Conservation (phyloP, 2,329 filamentous ascomycete genomes). For the Ophiognomonia clavigignenti-juglandacearum region DNA sequence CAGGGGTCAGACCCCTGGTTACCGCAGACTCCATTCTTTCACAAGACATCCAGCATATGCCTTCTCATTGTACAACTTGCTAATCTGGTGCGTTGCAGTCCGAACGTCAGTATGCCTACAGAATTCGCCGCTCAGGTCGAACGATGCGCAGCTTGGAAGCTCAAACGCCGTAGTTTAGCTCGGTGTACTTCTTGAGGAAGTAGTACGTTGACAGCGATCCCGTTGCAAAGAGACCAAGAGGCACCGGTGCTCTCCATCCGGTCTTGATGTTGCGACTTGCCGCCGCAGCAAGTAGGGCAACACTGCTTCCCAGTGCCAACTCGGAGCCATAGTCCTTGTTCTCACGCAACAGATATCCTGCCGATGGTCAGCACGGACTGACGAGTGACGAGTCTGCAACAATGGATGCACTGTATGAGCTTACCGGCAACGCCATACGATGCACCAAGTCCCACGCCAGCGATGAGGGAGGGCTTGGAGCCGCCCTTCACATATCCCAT, state of each 20-base stretch:
- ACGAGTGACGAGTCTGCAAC: neutral
- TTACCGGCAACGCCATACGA: constrained; percentile 28
- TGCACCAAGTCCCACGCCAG: constrained; percentile 26
- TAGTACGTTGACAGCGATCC: constrained; percentile 34
- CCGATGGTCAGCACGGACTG: neutral
- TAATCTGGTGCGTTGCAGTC: too few species aligned
- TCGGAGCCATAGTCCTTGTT: constrained; percentile 39
- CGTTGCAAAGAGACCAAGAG: constrained; percentile 27
- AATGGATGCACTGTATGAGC: too few species aligned
- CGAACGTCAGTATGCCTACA: too few species aligned
- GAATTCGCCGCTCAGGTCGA: neutral
- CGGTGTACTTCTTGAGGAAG: constrained; percentile 36
- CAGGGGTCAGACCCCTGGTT: too few species aligned
- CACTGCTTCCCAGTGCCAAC: constrained; percentile 35
- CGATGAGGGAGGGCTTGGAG: constrained; percentile 29
- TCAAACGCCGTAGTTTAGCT: constrained; percentile 34
- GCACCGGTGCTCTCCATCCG: constrained; percentile 30
- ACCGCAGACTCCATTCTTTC: too few species aligned
- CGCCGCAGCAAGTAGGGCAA: constrained; percentile 32
- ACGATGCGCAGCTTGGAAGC: neutral
- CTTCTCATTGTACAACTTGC: too few species aligned
- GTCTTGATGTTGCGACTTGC: constrained; percentile 34
- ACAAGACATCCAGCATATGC: too few species aligned
- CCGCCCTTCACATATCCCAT: constrained; percentile 26
- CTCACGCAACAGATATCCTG: constrained; percentile 35